Base-by-base conservation (phyloP, 2,329 filamentous ascomycete species). In the Pseudogymnoascus sp. region DNA sequence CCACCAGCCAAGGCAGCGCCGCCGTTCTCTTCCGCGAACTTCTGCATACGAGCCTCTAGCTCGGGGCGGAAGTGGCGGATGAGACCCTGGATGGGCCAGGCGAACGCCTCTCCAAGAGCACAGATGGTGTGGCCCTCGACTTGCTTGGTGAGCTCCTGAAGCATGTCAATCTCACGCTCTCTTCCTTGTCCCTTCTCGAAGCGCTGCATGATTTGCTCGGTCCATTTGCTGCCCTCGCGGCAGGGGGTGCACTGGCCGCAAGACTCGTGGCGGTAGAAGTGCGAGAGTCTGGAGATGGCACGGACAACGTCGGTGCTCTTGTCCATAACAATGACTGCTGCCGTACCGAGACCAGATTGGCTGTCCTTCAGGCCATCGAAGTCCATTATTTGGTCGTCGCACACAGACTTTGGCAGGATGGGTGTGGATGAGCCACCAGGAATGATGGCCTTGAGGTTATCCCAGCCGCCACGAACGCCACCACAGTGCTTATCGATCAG, bases 171-270 rank as follows among this genome's bases (percentile, higher is more conserved):
- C 80, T 99, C 95, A 66, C 95, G 85, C 77, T 89, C 87, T 66
- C 90, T 87, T 65, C 90, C 95, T 77, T 91, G 86, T 65, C 95
- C 95, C 77, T 90, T 89, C 82, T 96, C 92, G 71, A 99, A 96
- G 63, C 95, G 89, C 78, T 89, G 82, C 95, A 99, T 98, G 78
- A 99, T 98, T 82, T 99, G 93, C 78, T 96, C 90, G 10, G 93
- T 97, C 95, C 95, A 99, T 82, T 96, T 97, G 82, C 89, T 96
- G 69, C 95, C 95, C 81, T 99, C 95, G 75, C 95, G 90, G 84
- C 95, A 99, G n/a, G 95, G 95, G 64, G 95, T 99, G 82, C 95
- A 99, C 81, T 99, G 95, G 65, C 95, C 95, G 78, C 95, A 99
- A 69, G 88, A 93, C 82, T 99, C 95, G 81, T 99, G 95, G 78